phyloP scores from a whole-genome alignment of 2,329 filamentous ascomycete species.

The Fusarium praegraminearum region DNA sequence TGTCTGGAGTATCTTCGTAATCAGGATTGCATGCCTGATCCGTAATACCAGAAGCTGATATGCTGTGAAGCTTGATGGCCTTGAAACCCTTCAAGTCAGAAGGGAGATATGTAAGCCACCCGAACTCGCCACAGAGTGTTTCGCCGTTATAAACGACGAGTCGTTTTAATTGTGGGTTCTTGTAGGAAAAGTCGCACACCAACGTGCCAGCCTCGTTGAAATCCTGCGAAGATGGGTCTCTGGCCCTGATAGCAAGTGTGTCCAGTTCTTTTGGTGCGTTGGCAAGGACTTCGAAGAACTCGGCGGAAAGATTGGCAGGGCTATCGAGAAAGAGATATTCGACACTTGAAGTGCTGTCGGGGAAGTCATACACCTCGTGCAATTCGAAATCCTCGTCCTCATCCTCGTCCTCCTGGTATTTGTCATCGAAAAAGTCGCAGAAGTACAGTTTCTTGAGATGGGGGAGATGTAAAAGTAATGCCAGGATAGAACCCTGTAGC shows the following conservation, averaged over 20 bases:
- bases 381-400: background rate
- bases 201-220: background rate
- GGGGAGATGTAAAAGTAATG: constrained; percentile 9
- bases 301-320: rapidly evolving
- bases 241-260: constrained; percentile 6
- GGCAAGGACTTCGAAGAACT: rapidly evolving
- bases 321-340: constrained; percentile 23
- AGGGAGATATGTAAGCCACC: background rate
- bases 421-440: background rate
- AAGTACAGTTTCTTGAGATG: constrained; percentile 20
- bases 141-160: constrained; percentile 19
- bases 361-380: background rate
- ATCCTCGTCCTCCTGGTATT: background rate
- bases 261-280: background rate
- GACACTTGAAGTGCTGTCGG: constrained; percentile 2
- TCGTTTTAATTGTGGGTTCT: background rate
- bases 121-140: background rate
- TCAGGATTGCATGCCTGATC: too few relatives aligned
- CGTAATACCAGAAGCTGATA: background rate
- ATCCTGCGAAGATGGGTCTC: rapidly evolving
- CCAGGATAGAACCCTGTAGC: background rate
- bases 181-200: background rate
- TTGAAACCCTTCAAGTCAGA: rapidly evolving
- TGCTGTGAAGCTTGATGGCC: constrained; percentile 2
- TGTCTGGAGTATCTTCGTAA: rapidly evolving